Base-by-base conservation (phyloP, 2,329 filamentous ascomycete species). In the Xylaria sp. region DNA sequence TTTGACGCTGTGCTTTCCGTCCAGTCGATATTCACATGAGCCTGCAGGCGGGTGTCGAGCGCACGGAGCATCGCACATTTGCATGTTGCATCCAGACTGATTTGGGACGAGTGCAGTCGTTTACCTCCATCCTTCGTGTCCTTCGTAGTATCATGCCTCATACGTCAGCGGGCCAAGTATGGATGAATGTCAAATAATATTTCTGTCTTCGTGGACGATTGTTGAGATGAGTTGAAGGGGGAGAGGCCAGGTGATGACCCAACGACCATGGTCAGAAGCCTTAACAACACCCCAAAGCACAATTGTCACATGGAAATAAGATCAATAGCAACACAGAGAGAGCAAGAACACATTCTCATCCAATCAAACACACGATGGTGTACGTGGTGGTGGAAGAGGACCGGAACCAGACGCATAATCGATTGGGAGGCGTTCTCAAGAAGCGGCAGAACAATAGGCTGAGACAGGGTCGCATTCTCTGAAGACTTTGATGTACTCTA, bases 201-300 rank as follows among this genome's bases (percentile, higher is more conserved):
- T 34, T 39, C 39, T 29, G 17, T 34, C 37, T 17, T 17, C 26
- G 21, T 20, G 18, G 17, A 45, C 46, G 24, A 38, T n/a, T 22
- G 34, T 19, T 17, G 44, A 42, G 55, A 40, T 43, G 41, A 21
- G 26, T 40, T 37, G 43, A n/a, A 44, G 51, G 44, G 54, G 49
- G 57, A 51, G 55, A 42, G 49, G 50, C 56, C 11, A 34, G 29
- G 29, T n/a, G n/a, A n/a, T n/a, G n/a, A n/a, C n/a, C n/a, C n/a
- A 53, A 39, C 38, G 26, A 54, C 56, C 52, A 39, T 47, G 47
- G 47, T 34, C 29, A 5, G 37, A 22, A 44, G 42, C 45, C n/a
- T n/a, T n/a, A n/a, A n/a, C 45, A 48, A 46, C 44, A 56, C 44
- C 24, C 44, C 40, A 55, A 43, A 38, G 34, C 41, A 50, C 41